A percentile compares a stretch with the other conserved stretches of the same genome.
phyloP scores from a whole-genome alignment of 805 yeast species.

The Sugiyamaella smithiae region DNA sequence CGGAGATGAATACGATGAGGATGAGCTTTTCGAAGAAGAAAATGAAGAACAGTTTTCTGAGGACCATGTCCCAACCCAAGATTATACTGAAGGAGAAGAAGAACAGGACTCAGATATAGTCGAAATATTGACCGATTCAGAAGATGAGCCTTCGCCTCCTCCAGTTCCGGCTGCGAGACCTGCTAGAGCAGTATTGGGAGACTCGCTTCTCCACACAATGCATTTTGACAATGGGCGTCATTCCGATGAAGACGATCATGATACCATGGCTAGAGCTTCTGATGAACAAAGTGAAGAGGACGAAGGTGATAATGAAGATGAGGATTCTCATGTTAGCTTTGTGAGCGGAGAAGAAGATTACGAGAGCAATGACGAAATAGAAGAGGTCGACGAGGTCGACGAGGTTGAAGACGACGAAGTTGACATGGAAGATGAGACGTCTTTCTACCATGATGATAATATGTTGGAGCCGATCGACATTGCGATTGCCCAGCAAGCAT shows the following conservation, averaged over 20 bases:
- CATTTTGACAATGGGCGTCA: too few species aligned
- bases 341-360: background rate
- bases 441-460: background rate
- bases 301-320: background rate
- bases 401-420: background rate
- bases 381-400: background rate
- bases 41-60: background rate
- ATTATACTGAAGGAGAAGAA: background rate
- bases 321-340: background rate
- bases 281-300: background rate
- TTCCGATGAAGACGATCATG: background rate
- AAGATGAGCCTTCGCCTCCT: background rate
- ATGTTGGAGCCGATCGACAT: background rate
- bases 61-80: too few species aligned
- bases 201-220: too few species aligned
- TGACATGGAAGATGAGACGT: background rate
- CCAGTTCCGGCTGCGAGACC: too few species aligned
- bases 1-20: background rate
- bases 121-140: background rate
- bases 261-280: background rate
- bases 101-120: background rate
- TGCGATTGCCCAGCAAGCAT: background rate
- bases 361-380: background rate
- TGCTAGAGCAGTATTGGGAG: too few species aligned
- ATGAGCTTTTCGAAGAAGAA: background rate